Conservation (phyloP, 495 filamentous ascomycete genomes). For the Aspergillus homomorphus region DNA sequence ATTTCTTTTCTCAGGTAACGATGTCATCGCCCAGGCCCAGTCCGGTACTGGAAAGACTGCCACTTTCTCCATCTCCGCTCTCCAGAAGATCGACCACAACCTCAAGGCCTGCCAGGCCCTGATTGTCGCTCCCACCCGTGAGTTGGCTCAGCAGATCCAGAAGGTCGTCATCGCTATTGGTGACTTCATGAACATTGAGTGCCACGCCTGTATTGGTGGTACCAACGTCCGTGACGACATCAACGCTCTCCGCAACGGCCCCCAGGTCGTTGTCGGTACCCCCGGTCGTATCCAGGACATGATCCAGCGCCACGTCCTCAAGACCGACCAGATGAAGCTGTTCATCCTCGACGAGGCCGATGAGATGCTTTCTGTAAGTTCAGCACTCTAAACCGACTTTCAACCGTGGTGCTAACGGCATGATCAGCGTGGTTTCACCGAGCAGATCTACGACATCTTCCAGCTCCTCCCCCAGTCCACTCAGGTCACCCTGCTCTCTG, state of each 20-base stretch:
- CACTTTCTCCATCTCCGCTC: conserved; percentile 96
- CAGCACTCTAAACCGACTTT: not conserved
- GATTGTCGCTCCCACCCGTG: conserved; percentile 94
- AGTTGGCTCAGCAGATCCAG: conserved; percentile 98
- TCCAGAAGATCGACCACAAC: conserved; percentile 94
- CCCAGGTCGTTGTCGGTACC: conserved; percentile 94
- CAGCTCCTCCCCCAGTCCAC: conserved; percentile 95
- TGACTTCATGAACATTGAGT: conserved; percentile 99
- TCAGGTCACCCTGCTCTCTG: conserved; percentile 95
- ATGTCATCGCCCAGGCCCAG: conserved; percentile 98
- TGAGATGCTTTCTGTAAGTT: conserved; percentile 91
- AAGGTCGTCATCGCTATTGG: conserved; percentile 97
- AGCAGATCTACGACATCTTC: conserved; percentile 99
- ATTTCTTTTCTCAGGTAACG: conserved; percentile 70
- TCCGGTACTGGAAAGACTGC: conserved; percentile 99
- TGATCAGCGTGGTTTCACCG: conserved; percentile 85
- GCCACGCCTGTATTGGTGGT: conserved; percentile 98
- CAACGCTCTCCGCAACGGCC: conserved; percentile 90
- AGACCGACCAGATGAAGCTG: conserved; percentile 97
- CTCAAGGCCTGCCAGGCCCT: conserved; percentile 94
- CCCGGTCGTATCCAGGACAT: conserved; percentile 98
- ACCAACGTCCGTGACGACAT: conserved; percentile 98
- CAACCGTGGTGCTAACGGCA: not conserved
- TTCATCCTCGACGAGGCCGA: conserved; percentile 99
- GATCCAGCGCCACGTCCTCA: conserved; percentile 94